phyloP scores from a whole-genome alignment of 73 alveolate species.

The Tetrahymena borealis region DNA sequence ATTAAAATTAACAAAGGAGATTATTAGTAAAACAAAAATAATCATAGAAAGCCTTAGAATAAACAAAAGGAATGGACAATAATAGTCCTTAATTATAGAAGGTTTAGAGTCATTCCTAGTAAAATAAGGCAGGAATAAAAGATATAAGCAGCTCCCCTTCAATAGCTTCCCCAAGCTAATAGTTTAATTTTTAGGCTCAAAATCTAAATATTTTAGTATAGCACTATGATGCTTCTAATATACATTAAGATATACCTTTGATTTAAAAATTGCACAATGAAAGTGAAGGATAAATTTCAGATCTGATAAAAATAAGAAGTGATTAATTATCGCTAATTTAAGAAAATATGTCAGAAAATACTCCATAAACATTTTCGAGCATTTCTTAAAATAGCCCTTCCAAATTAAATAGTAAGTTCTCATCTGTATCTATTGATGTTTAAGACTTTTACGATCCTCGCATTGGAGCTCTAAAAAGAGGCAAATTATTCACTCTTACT shows the following conservation, averaged over 20 bases:
- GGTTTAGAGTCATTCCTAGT: not conserved
- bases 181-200: not conserved
- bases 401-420: not conserved
- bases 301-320: not conserved
- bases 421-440: not conserved
- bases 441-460: not conserved
- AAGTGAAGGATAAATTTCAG: not conserved
- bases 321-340: not conserved
- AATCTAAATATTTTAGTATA: not conserved
- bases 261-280: not conserved
- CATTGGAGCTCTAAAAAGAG: not conserved
- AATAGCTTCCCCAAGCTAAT: not conserved
- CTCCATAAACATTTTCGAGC: not conserved
- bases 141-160: not conserved
- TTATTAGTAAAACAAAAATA: no score
- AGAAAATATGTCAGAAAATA: not conserved
- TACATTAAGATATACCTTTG: not conserved
- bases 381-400: not conserved
- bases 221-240: not conserved
- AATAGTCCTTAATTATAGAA: not conserved
- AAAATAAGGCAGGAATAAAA: not conserved
- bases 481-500: not conserved
- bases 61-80: not conserved
- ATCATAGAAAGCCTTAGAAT: no score
- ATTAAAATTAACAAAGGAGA: no score